Base-by-base conservation (phyloP, 1,284 basidiomycete genomes). In the Ganoderma multipileum region DNA sequence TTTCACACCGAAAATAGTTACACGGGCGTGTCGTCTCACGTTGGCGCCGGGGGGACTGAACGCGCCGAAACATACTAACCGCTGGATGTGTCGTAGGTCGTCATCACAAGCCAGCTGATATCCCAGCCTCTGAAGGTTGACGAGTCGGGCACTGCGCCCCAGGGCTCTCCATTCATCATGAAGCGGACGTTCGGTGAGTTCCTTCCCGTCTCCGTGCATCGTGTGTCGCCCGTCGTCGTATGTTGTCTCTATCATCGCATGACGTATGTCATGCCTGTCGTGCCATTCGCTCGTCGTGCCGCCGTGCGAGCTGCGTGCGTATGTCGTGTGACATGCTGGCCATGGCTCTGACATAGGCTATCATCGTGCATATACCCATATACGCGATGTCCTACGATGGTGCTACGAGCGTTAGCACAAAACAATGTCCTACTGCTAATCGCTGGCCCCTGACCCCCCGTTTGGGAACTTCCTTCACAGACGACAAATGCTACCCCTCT, bases 71-170 rank as follows among this genome's bases (percentile, higher is more conserved):
- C 14, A 18, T 50, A 26, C 30, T 55, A 26, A 55, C 14, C 26
- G 18, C 28, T 44, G 7, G 36, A 33, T 60, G 52, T 63, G 52
- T 63, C 63, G 57, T 63, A 93, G 91, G 82, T 91, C 59, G 81
- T 92, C 58, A 82, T 85, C 42, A 92, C 91, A 3, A 89, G 88
- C 44, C 91, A 93, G 76, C 82, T 93, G 68, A 84, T 89, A 11
- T 92, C 89, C 0, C 92, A 90, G 75, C 79, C 92, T 71, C 77
- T 91, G 60, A 85, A 86, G 65, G 78, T 82, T 7, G 88, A 92
- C 74, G 92, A 91, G 58, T 81, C 86, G 26, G 73, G 84, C 36
- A 89, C 80, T 61, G 92, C 90, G 71, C 88, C 91, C 68, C 86
- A 86, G 55, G 90, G 88, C 33, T 83, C 84, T 36, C 86, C 80